Evolutionary conservation across 495 filamentous ascomycete species (phyloP), one percentile per base, ranked within the genome.

Genomic region (Aspergillus haitiensis): DNA sequence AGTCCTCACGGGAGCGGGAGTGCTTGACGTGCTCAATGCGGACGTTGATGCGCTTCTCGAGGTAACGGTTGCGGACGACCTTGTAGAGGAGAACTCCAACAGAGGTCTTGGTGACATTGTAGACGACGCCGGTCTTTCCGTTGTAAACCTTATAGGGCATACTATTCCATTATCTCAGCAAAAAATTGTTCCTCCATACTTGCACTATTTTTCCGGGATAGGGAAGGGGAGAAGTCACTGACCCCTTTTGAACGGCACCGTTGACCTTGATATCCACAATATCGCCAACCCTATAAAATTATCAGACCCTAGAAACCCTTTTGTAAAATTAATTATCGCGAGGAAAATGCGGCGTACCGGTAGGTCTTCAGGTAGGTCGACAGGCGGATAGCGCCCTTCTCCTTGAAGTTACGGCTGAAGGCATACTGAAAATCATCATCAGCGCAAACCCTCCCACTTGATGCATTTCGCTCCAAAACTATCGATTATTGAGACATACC

Each of bases 141-240:
- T 97, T 92, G 88, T 95, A 97, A 81, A 96, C 89, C 84, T 97
- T 97, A 88, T 93, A 90, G 69, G 93, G 93, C 91, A 96, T 93
- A 83, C 91, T 93, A 73, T 81, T 66, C 62, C 63, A 59, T 56
- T 39, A 32, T 71, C 64, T 74, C 73, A 75, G 70, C 39, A 47
- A 50, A 65, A 52, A 42, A 62, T 47, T 60, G 65, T 36, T 54
- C 65, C 46, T 37, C 16, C 11, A 39, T 42, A 56, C 36, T 52
- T 56, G 55, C 47, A 52, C 46, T 45, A 47, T 5, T 36, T 34
- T 55, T 34, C 15, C 16, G 36, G 35, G 34, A 37, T 15, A 15
- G 13, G 35, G 52, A 63, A 63, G 55, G 55, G 57, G 61, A 64
- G 51, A 61, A 60, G 63, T 61, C 70, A 84, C 89, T 86, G 72